Percentiles rank a stretch among this genome's conserved stretches.
These are phyloP conservation scores for Irpex rosettiformis DNA, from an alignment of 1,284 basidiomycete genomes.

Conservation along the genomic window DNA sequence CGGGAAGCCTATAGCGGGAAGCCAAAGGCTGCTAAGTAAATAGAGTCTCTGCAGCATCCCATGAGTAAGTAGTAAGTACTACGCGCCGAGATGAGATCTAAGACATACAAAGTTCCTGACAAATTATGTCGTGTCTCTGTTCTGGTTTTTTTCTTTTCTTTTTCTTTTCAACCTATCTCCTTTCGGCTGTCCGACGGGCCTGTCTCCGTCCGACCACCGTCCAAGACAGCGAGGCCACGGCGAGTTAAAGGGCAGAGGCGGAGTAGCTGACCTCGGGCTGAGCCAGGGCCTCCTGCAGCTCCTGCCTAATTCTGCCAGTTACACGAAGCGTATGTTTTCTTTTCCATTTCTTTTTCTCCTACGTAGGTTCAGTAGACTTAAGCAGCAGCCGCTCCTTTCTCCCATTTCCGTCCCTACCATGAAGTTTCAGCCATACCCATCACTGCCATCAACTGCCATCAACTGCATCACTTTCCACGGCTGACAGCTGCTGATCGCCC, in stretches of 20 bases:
- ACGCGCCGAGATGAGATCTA: constrained; percentile 30
- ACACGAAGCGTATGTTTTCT: too few relatives aligned
- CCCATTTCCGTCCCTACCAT: constrained; percentile 1
- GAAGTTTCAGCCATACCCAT: neutral
- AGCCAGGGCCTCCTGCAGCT: neutral
- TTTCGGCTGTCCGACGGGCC: constrained; percentile 2
- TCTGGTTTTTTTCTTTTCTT: constrained; percentile 10
- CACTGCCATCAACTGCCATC: neutral
- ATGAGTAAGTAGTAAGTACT: constrained; percentile 24
- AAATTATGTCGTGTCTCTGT: constrained; percentile 24
- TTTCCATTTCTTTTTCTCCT: too few relatives aligned
- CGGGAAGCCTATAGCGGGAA: constrained; percentile 18
- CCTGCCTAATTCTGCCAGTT: neutral
- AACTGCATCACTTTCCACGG: constrained; percentile 2
- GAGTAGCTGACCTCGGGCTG: neutral
- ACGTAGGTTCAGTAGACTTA: too few relatives aligned
- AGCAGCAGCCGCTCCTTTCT: too few relatives aligned
- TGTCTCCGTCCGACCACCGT: neutral
- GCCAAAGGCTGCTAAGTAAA: too few relatives aligned
- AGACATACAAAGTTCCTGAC: constrained; percentile 27
- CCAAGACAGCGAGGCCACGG: neutral
- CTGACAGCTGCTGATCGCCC: constrained; percentile 5
- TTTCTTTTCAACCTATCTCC: constrained; percentile 11
- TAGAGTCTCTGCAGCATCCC: constrained; percentile 22
- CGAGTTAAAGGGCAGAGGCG: neutral